phyloP scores from a whole-genome alignment of 441 rosid genomes.

The Gossypium trilobum region DNA sequence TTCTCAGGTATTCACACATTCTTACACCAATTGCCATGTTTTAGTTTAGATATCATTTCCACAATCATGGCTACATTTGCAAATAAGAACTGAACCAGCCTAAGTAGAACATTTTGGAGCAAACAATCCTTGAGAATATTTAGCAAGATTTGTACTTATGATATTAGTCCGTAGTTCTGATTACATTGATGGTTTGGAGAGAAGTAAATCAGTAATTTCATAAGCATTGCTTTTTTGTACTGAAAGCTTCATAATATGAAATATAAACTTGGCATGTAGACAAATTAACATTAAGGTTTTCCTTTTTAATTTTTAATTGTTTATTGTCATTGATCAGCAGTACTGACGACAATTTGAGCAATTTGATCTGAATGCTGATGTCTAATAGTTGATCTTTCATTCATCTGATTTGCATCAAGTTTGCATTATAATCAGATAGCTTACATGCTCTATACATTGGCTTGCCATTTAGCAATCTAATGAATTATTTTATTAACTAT shows the following conservation, averaged over 20 bases:
- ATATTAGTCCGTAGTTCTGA: not conserved
- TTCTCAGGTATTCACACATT: conserved; percentile 34
- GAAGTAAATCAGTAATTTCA: not conserved
- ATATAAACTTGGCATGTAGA: too few species aligned
- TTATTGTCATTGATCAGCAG: too few species aligned
- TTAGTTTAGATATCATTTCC: not conserved
- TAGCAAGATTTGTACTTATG: not conserved
- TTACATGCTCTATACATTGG: too few species aligned
- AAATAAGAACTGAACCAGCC: not conserved
- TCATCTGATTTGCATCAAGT: too few species aligned
- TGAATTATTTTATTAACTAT: too few species aligned
- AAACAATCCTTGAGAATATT: not conserved
- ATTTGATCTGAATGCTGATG: too few species aligned
- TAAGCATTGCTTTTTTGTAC: not conserved
- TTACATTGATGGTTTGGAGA: not conserved
- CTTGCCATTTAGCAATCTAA: too few species aligned
- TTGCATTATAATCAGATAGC: too few species aligned
- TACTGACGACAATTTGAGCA: too few species aligned
- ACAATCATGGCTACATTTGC: not conserved
- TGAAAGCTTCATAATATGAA: not conserved
- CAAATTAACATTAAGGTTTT: too few species aligned
- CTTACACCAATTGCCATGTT: not conserved
- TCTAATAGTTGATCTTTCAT: too few species aligned
- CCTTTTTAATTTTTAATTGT: too few species aligned
- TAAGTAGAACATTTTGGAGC: conserved; percentile 6